phyloP scores from a whole-genome alignment of 371 early-diverging fungal species.

The Mucor lusitanicus region DNA sequence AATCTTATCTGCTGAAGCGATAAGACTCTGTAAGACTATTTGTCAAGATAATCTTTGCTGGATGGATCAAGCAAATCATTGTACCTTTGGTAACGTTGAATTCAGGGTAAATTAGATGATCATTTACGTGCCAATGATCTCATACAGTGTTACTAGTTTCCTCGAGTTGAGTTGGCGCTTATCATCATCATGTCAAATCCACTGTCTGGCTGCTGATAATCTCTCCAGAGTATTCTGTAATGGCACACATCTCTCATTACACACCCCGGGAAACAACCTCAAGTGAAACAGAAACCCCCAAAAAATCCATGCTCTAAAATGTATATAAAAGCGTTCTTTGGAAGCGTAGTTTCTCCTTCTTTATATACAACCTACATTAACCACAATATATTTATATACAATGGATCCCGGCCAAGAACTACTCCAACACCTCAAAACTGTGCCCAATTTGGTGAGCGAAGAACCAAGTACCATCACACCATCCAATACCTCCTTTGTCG shows the following conservation, averaged over 20 bases:
- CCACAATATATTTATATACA: not conserved
- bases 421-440: conserved; percentile 27
- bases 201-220: not conserved
- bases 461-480: conserved; percentile 30
- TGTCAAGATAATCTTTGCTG: too few relatives aligned
- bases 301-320: not conserved
- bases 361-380: not conserved
- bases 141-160: not conserved
- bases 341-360: not conserved
- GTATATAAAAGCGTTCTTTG: not conserved
- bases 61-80: too few relatives aligned
- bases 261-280: too few relatives aligned
- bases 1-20: too few relatives aligned
- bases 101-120: not conserved
- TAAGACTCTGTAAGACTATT: too few relatives aligned
- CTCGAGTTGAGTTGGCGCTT: not conserved
- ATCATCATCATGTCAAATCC: not conserved
- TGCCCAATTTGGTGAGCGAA: conserved; percentile 33
- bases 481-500: conserved; percentile 26
- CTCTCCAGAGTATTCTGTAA: not conserved
- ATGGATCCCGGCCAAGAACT: conserved; percentile 35
- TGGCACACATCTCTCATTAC: too few relatives aligned
- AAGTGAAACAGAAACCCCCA: not conserved
- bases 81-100: too few relatives aligned
- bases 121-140: not conserved